A percentile compares a stretch with the other conserved stretches of the same genome.
Conservation (phyloP, 306 rosid species). For the Prunus kanzakura region DNA sequence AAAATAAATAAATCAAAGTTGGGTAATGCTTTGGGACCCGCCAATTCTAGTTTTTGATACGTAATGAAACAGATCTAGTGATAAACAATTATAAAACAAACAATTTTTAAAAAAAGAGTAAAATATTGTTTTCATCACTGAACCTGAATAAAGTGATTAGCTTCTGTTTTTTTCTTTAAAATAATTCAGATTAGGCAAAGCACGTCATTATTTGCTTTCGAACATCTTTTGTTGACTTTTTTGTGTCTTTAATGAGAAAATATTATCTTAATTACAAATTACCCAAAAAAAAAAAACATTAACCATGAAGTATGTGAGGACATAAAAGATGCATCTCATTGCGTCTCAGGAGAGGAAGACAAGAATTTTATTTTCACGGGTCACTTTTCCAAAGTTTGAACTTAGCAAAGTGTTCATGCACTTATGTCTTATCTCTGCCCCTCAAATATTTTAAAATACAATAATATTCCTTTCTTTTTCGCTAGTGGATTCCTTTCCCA, state of each 20-base stretch:
- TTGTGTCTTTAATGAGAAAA: too few relatives aligned
- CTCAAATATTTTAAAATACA: not conserved
- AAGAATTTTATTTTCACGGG: not conserved
- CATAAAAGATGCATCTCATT: not conserved
- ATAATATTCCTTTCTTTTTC: not conserved
- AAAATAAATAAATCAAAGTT: not conserved
- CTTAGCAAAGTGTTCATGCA: not conserved
- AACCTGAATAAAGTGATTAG: not conserved
- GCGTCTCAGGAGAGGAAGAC: not conserved
- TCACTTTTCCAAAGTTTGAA: not conserved
- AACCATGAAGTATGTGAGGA: not conserved
- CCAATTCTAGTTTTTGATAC: not conserved
- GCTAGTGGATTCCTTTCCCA: not conserved
- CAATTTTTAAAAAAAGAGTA: too few relatives aligned
- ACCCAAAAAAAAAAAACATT: not conserved
- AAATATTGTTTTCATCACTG: not conserved
- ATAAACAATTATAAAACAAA: not conserved
- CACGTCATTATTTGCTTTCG: too few relatives aligned
- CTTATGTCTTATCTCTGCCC: not conserved
- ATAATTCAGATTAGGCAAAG: not conserved
- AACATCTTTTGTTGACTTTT: not conserved
- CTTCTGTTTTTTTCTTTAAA: not conserved
- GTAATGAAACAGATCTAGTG: not conserved
- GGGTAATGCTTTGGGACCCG: conserved; percentile 9
- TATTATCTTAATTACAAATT: not conserved